Conservation (phyloP, 352 stramenopile species). For the Pythium monospermum region DNA sequence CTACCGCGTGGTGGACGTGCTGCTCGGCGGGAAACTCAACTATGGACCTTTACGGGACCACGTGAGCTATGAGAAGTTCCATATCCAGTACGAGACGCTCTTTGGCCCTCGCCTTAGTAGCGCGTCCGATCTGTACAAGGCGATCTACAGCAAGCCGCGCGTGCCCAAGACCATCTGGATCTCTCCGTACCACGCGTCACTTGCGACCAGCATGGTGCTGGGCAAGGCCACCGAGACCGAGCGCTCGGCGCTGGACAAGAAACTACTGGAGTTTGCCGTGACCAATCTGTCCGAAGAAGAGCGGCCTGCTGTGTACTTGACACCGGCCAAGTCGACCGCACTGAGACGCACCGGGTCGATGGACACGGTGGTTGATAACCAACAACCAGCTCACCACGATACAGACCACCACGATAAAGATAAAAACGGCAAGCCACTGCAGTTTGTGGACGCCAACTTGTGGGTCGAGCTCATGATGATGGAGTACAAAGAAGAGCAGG, state of each 20-base stretch:
- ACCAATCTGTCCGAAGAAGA: conserved; percentile 61
- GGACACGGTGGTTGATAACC: conserved; percentile 1
- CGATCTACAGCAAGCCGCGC: conserved; percentile 4
- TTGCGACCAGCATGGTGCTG: conserved; percentile 69
- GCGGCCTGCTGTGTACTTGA: conserved; percentile 37
- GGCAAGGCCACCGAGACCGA: conserved; percentile 65
- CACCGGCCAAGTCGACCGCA: conserved; percentile 13
- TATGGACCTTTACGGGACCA: conserved; percentile 59
- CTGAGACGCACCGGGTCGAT: conserved; percentile 2
- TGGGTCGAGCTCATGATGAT: conserved; percentile 88
- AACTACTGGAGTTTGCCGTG: conserved; percentile 60
- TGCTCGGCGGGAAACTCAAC: conserved; percentile 50
- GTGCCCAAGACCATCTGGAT: conserved; percentile 82
- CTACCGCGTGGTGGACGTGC: conserved; percentile 71
- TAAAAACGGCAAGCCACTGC: conserved; percentile 3
- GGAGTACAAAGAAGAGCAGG: conserved; percentile 91
- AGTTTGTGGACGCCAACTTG: conserved; percentile 72
- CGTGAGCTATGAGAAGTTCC: conserved; percentile 56
- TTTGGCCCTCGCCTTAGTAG: conserved; percentile 10
- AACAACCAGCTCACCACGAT: neutral
- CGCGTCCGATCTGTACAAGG: conserved; percentile 10
- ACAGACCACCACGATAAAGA: conserved; percentile 12
- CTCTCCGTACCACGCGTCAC: conserved; percentile 63
- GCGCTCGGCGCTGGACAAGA: conserved; percentile 47
- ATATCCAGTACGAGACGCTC: conserved; percentile 36